Evolutionary conservation across 78 protist genomes (phyloP).

Genomic region (Dictyostelium firmibasis): DNA sequence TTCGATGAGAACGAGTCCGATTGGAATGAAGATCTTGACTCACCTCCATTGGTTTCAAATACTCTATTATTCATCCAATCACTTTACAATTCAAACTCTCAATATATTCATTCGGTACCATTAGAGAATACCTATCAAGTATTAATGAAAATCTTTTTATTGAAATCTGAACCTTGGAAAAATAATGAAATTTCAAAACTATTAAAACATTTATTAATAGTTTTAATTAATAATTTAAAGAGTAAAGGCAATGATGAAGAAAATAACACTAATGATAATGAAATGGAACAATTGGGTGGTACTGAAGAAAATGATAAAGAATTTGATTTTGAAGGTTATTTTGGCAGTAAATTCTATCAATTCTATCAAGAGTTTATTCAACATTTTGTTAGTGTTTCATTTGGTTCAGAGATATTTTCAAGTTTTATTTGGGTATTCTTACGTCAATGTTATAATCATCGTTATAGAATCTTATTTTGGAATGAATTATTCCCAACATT

Average conservation of each 20-base stretch:
- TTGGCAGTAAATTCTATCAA: conserved; percentile 53
- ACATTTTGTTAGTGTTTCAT: conserved; percentile 19
- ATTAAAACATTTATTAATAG: conserved; percentile 19
- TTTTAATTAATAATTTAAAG: neutral
- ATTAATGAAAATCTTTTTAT: conserved; percentile 43
- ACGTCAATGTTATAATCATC: conserved; percentile 11
- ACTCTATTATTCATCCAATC: conserved; percentile 20
- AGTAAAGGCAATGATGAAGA: neutral
- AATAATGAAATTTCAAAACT: neutral
- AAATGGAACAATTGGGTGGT: neutral
- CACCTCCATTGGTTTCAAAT: conserved; percentile 28
- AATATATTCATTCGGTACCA: conserved; percentile 57
- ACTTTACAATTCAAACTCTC: conserved; percentile 10
- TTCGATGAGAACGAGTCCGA: conserved; percentile 48
- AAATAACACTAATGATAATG: neutral
- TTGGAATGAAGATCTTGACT: conserved; percentile 41
- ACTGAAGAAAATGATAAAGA: neutral
- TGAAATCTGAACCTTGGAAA: conserved; percentile 47
- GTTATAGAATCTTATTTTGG: conserved; percentile 33
- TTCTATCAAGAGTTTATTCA: conserved; percentile 35
- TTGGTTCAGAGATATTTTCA: conserved; percentile 36
- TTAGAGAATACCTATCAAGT: conserved; percentile 38
- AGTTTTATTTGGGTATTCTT: conserved; percentile 45
- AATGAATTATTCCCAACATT: conserved; percentile 53
- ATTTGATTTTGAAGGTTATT: conserved; percentile 56